Percentiles rank a stretch among this genome's conserved stretches.
Conservation (phyloP, 2,329 filamentous ascomycete genomes). For the Cytospora chrysosperma region DNA sequence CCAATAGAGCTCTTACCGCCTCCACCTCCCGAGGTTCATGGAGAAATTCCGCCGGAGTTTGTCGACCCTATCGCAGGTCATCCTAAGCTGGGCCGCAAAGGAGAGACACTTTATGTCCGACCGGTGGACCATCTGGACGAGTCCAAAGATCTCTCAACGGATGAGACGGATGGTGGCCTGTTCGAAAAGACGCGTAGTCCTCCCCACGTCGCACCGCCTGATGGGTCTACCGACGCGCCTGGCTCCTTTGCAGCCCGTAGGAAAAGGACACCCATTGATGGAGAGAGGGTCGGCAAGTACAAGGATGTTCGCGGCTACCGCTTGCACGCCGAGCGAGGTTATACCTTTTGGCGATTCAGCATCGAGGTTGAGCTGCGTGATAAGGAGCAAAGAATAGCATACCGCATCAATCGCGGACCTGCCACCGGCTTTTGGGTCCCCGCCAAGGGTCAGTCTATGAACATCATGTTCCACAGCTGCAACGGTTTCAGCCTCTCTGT, state of each 20-base stretch:
- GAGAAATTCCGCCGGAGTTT: constrained; percentile 73
- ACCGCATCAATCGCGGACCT: constrained; percentile 91
- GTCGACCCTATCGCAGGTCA: constrained; percentile 88
- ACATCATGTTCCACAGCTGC: constrained; percentile 98
- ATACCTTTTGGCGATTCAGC: constrained; percentile 97
- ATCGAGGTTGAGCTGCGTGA: constrained; percentile 83
- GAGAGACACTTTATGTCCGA: constrained; percentile 82
- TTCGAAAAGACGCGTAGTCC: constrained; percentile 67
- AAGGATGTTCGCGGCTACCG: constrained; percentile 80
- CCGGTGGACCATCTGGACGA: constrained; percentile 85
- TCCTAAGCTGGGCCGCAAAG: constrained; percentile 79
- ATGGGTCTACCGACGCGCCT: constrained; percentile 48
- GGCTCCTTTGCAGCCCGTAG: constrained; percentile 54
- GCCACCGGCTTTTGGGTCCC: constrained; percentile 94
- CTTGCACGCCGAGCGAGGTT: constrained; percentile 79
- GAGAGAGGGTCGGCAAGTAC: constrained; percentile 77
- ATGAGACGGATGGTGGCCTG: constrained; percentile 79
- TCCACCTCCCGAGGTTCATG: constrained; percentile 67
- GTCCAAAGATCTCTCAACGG: constrained; percentile 71
- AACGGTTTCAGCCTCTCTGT: constrained; percentile 89
- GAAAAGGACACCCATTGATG: constrained; percentile 61
- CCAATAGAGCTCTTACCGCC: constrained; percentile 79
- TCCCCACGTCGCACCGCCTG: constrained; percentile 44
- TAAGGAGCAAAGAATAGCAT: constrained; percentile 82
- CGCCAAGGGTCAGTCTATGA: constrained; percentile 81